Evolutionary conservation across 2,329 filamentous ascomycete genomes (phyloP).

Genomic region (Curvularia sp.): DNA sequence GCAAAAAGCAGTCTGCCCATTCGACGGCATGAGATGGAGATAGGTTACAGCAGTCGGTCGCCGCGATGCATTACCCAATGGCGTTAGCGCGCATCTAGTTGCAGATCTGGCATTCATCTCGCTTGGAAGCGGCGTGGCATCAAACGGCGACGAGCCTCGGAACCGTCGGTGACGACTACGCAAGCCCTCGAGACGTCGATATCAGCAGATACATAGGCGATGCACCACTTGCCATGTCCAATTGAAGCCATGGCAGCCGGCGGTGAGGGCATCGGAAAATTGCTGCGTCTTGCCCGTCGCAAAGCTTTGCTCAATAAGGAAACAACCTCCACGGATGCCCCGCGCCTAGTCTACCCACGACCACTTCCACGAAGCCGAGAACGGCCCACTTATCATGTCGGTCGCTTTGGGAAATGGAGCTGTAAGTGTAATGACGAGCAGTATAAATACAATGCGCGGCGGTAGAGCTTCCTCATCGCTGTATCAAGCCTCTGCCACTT

Average conservation of each 20-base stretch:
- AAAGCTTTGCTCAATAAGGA: constrained; percentile 40
- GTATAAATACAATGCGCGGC: constrained; percentile 28
- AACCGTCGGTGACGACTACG: constrained; percentile 19
- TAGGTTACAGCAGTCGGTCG: neutral
- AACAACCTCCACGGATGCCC: constrained; percentile 39
- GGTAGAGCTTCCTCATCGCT: constrained; percentile 15
- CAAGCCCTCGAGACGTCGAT: constrained; percentile 5
- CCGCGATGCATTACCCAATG: constrained; percentile 12
- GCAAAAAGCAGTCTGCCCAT: neutral
- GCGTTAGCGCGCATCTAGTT: constrained; percentile 11
- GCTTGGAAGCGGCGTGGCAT: constrained; percentile 18
- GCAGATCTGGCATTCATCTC: constrained; percentile 9
- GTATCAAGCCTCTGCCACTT: constrained; percentile 17
- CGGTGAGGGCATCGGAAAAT: constrained; percentile 29
- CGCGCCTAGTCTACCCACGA: constrained; percentile 31
- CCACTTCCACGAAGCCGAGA: constrained; percentile 31
- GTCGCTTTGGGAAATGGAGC: constrained; percentile 14
- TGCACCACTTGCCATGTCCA: constrained; percentile 23
- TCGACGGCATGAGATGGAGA: neutral
- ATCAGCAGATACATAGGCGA: constrained; percentile 29
- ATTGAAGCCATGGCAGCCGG: constrained; percentile 38
- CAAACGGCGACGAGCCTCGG: constrained; percentile 10
- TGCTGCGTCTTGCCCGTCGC: constrained; percentile 26
- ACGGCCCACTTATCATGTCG: constrained; percentile 26
- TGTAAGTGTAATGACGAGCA: constrained; percentile 18